phyloP scores from a whole-genome alignment of 1,284 basidiomycete species.

The Anthracocystis panici-leucophaei region DNA sequence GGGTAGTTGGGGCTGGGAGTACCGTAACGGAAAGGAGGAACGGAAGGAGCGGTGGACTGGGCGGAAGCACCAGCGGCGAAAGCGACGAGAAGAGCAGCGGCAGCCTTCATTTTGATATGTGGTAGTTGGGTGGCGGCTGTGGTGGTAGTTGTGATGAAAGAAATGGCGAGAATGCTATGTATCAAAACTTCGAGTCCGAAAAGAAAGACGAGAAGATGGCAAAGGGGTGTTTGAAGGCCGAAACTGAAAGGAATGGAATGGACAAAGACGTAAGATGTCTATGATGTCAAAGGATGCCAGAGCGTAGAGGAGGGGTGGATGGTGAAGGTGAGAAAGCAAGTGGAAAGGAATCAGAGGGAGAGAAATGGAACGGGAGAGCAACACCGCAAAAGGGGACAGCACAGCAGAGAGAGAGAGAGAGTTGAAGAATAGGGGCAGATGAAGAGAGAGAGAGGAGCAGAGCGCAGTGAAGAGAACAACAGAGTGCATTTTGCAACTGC shows the following conservation, averaged over 20 bases:
- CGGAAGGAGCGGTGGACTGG: slow-evolving; percentile 20
- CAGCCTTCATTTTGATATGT: slow-evolving; percentile 40
- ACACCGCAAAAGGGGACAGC: not conserved
- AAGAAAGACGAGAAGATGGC: slow-evolving; percentile 1
- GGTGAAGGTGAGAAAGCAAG: slow-evolving; percentile 18
- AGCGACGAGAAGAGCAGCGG: slow-evolving; percentile 38
- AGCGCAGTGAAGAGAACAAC: not conserved
- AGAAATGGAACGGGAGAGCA: not conserved
- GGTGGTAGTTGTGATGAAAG: slow-evolving; percentile 8
- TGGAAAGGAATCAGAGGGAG: not conserved
- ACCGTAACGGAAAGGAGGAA: slow-evolving; percentile 60
- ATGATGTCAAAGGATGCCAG: slow-evolving; percentile 9
- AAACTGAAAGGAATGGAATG: slow-evolving; percentile 4
- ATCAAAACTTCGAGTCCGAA: slow-evolving; percentile 11
- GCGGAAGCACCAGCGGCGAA: slow-evolving; percentile 42
- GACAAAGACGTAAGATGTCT: slow-evolving; percentile 8
- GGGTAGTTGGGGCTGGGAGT: slow-evolving; percentile 54
- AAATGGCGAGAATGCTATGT: not conserved
- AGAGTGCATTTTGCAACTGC: not conserved
- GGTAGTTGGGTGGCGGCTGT: not conserved
- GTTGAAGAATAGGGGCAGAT: too few species aligned
- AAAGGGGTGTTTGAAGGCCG: slow-evolving; percentile 1
- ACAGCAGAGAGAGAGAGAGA: too few species aligned
- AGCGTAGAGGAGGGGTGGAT: slow-evolving; percentile 1
- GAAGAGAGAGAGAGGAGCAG: too few species aligned